These are phyloP conservation scores for Pulveroboletus ravenelii DNA, from an alignment of 768 basidiomycete genomes.

Conservation along the genomic window DNA sequence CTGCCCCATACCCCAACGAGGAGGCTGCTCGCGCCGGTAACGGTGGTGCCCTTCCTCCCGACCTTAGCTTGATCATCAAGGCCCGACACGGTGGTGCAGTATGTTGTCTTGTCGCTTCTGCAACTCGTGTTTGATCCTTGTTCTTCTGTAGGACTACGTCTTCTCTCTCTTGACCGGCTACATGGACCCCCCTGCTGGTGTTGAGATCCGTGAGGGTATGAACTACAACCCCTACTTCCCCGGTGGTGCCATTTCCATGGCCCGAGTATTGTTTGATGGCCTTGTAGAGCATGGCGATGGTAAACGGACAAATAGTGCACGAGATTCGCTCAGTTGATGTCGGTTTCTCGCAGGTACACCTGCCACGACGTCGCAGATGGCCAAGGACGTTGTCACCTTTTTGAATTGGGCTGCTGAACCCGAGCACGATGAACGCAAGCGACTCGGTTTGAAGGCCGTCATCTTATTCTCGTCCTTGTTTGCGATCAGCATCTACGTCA, in stretches of 20 bases:
- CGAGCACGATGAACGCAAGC: constrained; percentile 97
- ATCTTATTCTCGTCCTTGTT: constrained; percentile 87
- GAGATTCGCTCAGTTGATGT: constrained; percentile 5
- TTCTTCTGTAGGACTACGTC: constrained; percentile 74
- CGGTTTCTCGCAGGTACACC: constrained; percentile 66
- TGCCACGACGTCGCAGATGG: constrained; percentile 97
- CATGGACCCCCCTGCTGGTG: constrained; percentile 91
- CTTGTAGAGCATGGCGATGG: constrained; percentile 96
- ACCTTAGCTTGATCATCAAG: constrained; percentile 95
- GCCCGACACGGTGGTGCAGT: constrained; percentile 96
- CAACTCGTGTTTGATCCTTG: background rate
- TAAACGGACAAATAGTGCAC: constrained; percentile 29
- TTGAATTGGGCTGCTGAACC: constrained; percentile 96
- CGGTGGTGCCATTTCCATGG: constrained; percentile 98
- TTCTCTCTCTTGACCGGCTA: constrained; percentile 97
- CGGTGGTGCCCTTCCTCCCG: constrained; percentile 92
- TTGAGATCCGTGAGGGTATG: constrained; percentile 94
- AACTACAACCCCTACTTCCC: constrained; percentile 99
- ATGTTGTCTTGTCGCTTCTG: constrained; percentile 32
- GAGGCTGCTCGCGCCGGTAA: constrained; percentile 95
- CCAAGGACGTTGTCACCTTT: constrained; percentile 97
- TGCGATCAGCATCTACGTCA: constrained; percentile 79
- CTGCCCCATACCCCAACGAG: constrained; percentile 92
- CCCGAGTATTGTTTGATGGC: constrained; percentile 91
- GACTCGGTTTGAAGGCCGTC: constrained; percentile 92